Evolutionary conservation across 23 red algal genomes (phyloP), one percentile per base, ranked within the genome.

Genomic region (Agarophyton chilense): DNA sequence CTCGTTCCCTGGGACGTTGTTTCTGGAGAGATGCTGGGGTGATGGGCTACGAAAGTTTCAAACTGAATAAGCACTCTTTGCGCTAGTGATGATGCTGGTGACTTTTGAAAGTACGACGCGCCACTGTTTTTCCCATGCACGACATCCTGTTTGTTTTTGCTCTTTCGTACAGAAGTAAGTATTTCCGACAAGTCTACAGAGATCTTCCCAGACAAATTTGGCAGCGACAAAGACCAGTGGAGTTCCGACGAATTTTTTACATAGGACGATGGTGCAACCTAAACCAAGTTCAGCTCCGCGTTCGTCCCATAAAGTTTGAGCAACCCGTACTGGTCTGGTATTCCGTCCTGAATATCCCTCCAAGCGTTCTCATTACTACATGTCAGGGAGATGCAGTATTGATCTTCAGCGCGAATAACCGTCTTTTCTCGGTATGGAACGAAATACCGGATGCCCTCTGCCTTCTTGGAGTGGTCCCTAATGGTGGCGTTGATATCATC

Each of bases 351-450:
- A 66, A 89, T 79, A 50, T 89, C 85, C 25, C 56, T 71, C 85
- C 85, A 89, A 12, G 85, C 71, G 72, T 89, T 89, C 14, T 89
- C 85, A 13, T 79, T 70, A 78, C 85, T 79, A 43, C 85, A 89
- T 18, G 85, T 28, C n/a, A 89, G 35, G 14, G 45, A 45, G 24
- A 89, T 64, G 19, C 35, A 56, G 58, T 78, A 89, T 16, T 52
- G 43, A 47, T 71, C 71, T 65, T 89, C 85, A 4, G 85, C 85
- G 24, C 85, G 85, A 65, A 89, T 79, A 60, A 19, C 78, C 13
- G 53, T 49, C 10, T 31, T 61, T 65, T 89, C 85, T 44, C 51
- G 67, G 28, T 74, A 89, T 14, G 85, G 85, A 63, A 89, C 39
- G 43, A 89, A 89, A 49, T 89, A 89, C 28, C 73, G 52, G 34